Evolutionary conservation across 2,329 filamentous ascomycete species (phyloP), one percentile per base, ranked within the genome.

Genomic region (Cercospora zeina): DNA sequence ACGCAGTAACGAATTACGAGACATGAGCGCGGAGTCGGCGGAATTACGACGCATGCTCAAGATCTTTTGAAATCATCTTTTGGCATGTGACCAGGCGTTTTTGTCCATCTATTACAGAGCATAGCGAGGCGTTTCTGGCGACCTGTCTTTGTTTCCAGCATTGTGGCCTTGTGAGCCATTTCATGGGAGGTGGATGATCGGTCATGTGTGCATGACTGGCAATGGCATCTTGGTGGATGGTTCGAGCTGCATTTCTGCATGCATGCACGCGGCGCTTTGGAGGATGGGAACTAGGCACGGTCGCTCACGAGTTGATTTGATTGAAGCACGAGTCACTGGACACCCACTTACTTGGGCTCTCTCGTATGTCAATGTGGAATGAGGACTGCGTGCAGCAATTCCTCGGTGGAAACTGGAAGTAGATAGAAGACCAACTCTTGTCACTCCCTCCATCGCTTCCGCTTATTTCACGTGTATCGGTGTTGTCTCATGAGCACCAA

Each of bases 1-100:
- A 27, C 65, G 59, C 13, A 34, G 55, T 14, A 58, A 58, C 37
- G 61, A 49, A 19, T 57, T 66, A 54, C 63, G 62, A 39, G 73
- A 77, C 66, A 68, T 75, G 24, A 70, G 72, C 57, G 67, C 68
- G 27, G 77, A 77, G 71, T 74, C 77, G 67, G 74, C 76, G 42
- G 74, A 77, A 67, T 67, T 78, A 65, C 71, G 74, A 65, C 72
- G 75, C n/a, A 76, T 78, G 69, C 69, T 78, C 63, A 71, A 70
- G 49, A 72, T 69, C 66, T 71, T 61, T 59, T 67, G 59, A 62
- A 61, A 54, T 68, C 62, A 65, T 67, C 19, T 60, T 39, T 54
- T 47, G 36, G 45, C 49, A 49, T 53, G 36, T 36, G 24, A 39
- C 53, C 57, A 59, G 36, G 50, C 47, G 55, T 57, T 39, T 39